phyloP scores from a whole-genome alignment of 345 rosid genomes.

The Luvunga scandens region DNA sequence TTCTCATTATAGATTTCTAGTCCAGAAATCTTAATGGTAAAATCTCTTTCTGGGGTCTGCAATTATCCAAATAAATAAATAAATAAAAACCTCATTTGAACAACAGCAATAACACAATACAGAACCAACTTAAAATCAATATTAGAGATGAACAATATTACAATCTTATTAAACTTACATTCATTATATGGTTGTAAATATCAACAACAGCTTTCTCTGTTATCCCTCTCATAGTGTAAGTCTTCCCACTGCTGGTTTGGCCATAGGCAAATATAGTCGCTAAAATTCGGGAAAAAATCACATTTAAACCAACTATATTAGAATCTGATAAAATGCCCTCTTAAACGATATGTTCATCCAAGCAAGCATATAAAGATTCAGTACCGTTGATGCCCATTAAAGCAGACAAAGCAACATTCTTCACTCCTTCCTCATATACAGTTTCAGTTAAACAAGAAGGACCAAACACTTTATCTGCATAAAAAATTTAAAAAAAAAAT shows the following conservation, averaged over 20 bases:
- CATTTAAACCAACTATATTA: background rate
- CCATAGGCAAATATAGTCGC: conserved; percentile 99
- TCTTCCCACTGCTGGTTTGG: conserved; percentile 99
- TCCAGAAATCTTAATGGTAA: conserved; percentile 90
- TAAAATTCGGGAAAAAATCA: conserved; percentile 24
- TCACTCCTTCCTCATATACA: conserved; percentile 96
- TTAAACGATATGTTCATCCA: background rate
- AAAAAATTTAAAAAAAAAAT: background rate
- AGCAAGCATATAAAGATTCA: background rate
- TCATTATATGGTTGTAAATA: conserved; percentile 80
- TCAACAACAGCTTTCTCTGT: conserved; percentile 97
- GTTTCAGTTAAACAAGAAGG: conserved; percentile 66
- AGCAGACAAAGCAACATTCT: conserved; percentile 95
- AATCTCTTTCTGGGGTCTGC: conserved; percentile 97
- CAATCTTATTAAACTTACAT: conserved; percentile 43
- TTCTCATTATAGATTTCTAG: conserved; percentile 96
- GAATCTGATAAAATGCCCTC: background rate
- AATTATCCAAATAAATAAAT: conserved; percentile 23
- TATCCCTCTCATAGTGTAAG: conserved; percentile 97
- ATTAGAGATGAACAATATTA: background rate
- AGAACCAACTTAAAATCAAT: too few relatives aligned
- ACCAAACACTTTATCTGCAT: conserved; percentile 91
- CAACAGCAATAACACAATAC: background rate
- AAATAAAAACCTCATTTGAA: background rate
- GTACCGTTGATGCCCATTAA: conserved; percentile 95